phyloP scores from a whole-genome alignment of 306 rosid species.

The Cicer cuneatum region DNA sequence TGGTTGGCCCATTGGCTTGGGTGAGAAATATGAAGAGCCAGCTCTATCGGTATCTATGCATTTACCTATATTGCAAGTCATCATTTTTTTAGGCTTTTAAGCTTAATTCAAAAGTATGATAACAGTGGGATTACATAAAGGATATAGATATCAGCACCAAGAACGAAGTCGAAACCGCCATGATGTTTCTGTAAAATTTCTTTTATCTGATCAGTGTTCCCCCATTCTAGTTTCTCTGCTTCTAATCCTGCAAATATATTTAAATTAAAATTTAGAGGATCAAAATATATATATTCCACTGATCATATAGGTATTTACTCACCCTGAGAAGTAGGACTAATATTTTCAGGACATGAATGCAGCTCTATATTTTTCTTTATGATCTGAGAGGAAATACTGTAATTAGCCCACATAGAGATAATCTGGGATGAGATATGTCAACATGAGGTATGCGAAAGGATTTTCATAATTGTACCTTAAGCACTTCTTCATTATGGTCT shows the following conservation, averaged over 20 bases:
- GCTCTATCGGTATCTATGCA: not conserved
- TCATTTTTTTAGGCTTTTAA: conserved; percentile 5
- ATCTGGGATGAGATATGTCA: conserved; percentile 34
- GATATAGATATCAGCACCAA: conserved; percentile 98
- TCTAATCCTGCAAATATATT: conserved; percentile 58
- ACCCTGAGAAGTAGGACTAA: conserved; percentile 56
- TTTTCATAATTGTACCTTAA: conserved; percentile 67
- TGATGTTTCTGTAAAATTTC: conserved; percentile 66
- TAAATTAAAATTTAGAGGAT: conserved; percentile 22
- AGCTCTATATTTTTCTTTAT: conserved; percentile 80
- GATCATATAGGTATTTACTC: conserved; percentile 49
- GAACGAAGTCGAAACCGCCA: conserved; percentile 77
- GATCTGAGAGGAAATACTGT: conserved; percentile 60
- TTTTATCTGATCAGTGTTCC: conserved; percentile 68
- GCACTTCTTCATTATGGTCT: conserved; percentile 92
- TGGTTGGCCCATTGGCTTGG: conserved; percentile 23
- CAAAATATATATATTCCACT: conserved; percentile 28
- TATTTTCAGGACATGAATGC: conserved; percentile 67
- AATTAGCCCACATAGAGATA: conserved; percentile 44
- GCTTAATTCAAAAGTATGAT: conserved; percentile 30
- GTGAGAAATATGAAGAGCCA: conserved; percentile 23
- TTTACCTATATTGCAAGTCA: conserved; percentile 23
- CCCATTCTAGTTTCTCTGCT: conserved; percentile 93
- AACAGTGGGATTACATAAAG: conserved; percentile 41
- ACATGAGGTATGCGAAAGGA: conserved; percentile 39